These are phyloP conservation scores for Cyberlindnera mycetangii DNA, from an alignment of 805 yeast species.

Conservation along the genomic window DNA sequence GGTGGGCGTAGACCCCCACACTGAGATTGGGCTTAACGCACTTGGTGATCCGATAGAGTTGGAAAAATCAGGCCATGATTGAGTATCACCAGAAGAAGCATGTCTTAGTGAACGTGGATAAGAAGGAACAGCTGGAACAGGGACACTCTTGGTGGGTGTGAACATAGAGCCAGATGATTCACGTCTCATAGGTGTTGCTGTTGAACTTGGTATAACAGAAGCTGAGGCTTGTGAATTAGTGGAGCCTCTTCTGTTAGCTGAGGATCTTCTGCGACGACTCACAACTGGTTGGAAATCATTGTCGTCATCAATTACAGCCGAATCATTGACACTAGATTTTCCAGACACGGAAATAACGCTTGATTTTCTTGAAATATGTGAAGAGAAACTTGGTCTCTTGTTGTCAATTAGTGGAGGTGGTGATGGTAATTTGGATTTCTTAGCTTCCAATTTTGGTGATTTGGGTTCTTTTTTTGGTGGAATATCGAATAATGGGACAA, in stretches of 20 bases:
- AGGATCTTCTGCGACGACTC: constrained; percentile 31
- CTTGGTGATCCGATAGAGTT: constrained; percentile 5
- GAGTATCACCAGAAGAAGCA: neutral
- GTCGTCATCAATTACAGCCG: constrained; percentile 29
- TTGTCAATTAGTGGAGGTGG: constrained; percentile 3
- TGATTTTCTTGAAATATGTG: constrained; percentile 2
- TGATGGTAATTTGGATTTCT: constrained; percentile 9
- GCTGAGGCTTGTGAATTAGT: neutral
- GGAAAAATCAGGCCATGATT: constrained; percentile 14
- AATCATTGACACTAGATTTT: constrained; percentile 13
- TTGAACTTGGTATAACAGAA: neutral
- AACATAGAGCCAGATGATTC: constrained; percentile 1
- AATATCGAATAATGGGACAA: constrained; percentile 36
- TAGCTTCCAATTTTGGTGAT: constrained; percentile 19
- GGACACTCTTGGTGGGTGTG: constrained; percentile 11
- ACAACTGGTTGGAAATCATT: constrained; percentile 35
- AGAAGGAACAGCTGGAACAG: neutral
- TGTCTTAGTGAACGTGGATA: constrained; percentile 2
- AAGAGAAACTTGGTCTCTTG: constrained; percentile 12
- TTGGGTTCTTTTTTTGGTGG: constrained; percentile 18
- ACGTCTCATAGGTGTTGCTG: no score
- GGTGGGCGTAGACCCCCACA: constrained; percentile 7
- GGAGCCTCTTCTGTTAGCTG: constrained; percentile 25
- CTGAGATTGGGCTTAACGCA: constrained; percentile 12
- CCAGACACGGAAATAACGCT: constrained; percentile 6